A percentile compares a stretch with the other conserved stretches of the same genome.
Evolutionary conservation across 2,329 filamentous ascomycete genomes (phyloP).

Genomic region (Trichoderma gracile): DNA sequence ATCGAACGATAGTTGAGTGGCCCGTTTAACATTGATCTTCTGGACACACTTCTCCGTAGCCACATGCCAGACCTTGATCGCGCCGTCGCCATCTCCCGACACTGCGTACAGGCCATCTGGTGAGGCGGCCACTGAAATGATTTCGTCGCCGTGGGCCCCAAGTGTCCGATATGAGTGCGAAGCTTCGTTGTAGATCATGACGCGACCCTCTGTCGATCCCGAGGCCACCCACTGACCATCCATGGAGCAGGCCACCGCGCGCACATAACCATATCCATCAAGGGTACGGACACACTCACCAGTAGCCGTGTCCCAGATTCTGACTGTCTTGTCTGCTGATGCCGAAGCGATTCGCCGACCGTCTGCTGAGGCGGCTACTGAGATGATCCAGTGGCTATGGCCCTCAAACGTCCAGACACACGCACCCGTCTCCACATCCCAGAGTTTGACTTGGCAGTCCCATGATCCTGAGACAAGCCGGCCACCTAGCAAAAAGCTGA

Average conservation of each 20-base stretch:
- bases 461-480: constrained; percentile 3
- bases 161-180: neutral
- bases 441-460: neutral
- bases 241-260: constrained; percentile 5
- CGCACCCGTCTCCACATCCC: constrained; percentile 5
- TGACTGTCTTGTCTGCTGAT: neutral
- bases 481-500: neutral
- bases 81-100: neutral
- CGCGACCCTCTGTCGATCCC: neutral
- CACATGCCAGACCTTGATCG: constrained; percentile 22
- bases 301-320: constrained; percentile 9
- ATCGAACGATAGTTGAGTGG: neutral
- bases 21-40: neutral
- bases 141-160: rapidly evolving
- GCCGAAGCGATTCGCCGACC: neutral
- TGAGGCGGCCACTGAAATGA: neutral
- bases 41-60: neutral
- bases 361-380: constrained; percentile 7
- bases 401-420: constrained; percentile 15
- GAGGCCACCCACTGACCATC: constrained; percentile 11
- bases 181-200: constrained; percentile 1
- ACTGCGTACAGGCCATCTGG: neutral
- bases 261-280: neutral
- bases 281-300: constrained; percentile 8
- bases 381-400: neutral